A percentile compares a stretch with the other conserved stretches of the same genome.
Conservation (phyloP, 129 eudicot genomes). For the Flaveria brownii region DNA sequence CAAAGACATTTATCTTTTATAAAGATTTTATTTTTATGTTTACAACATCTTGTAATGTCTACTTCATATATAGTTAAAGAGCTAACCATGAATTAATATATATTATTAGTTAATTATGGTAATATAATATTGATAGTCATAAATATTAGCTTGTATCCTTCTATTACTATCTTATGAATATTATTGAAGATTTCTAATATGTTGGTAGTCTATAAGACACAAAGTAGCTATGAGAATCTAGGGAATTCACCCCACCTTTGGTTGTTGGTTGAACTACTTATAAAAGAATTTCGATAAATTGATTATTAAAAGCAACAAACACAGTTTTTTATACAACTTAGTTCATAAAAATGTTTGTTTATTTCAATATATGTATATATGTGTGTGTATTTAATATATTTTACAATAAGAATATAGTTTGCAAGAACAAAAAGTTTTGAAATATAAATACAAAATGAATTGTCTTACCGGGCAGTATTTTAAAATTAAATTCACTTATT, state of each 20-base stretch:
- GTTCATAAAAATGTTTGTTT: neutral
- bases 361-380: neutral
- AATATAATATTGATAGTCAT: neutral
- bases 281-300: neutral
- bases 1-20: neutral
- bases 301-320: neutral
- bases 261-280: conserved; percentile 26
- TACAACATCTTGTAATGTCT: neutral
- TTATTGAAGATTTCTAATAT: conserved; percentile 3
- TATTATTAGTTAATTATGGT: neutral
- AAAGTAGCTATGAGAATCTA: conserved; percentile 17
- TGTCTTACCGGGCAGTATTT: neutral
- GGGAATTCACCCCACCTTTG: neutral
- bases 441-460: neutral
- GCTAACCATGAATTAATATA: no score
- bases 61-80: no score
- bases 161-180: neutral
- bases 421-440: neutral
- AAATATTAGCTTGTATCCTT: neutral
- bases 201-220: conserved; percentile 26
- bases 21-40: neutral
- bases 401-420: neutral
- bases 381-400: neutral
- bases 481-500: neutral
- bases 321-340: neutral